Percentiles rank a stretch among this genome's conserved stretches.
These are phyloP conservation scores for Tricharina praecox DNA, from an alignment of 495 filamentous ascomycete genomes.

Conservation along the genomic window DNA sequence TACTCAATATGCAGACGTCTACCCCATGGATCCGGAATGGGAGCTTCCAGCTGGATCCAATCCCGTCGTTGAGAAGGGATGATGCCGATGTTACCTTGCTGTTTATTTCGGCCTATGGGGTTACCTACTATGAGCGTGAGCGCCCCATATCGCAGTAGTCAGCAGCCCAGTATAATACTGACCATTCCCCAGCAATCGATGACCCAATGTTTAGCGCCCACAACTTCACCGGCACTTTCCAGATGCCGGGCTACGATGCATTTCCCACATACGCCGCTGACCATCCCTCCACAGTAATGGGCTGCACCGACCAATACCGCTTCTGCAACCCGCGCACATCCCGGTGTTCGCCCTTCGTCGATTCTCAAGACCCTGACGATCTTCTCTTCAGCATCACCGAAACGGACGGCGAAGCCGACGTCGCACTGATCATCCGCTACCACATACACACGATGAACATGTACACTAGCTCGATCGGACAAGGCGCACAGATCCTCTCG, in stretches of 20 bases:
- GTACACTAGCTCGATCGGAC: neutral
- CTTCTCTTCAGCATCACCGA: neutral
- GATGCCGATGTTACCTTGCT: constrained; percentile 1
- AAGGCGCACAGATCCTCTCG: neutral
- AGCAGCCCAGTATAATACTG: too few species aligned
- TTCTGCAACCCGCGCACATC: neutral
- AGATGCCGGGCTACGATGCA: neutral
- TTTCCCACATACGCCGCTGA: neutral
- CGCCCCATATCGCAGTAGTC: too few species aligned
- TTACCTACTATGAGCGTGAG: neutral
- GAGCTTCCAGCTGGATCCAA: neutral
- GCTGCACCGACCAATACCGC: constrained; percentile 1
- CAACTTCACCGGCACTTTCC: neutral
- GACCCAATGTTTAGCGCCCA: constrained; percentile 1
- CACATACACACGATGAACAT: neutral
- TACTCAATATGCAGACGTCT: neutral
- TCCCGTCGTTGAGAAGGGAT: neutral
- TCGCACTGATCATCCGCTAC: neutral
- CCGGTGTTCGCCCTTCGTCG: neutral
- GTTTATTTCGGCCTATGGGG: neutral
- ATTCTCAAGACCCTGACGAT: neutral
- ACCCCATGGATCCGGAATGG: constrained; percentile 2
- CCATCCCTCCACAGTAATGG: constrained; percentile 1
- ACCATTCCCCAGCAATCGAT: neutral
- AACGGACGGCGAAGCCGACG: neutral